Conservation (phyloP, 2,329 filamentous ascomycete species). For the Sordariomycetes sp. region DNA sequence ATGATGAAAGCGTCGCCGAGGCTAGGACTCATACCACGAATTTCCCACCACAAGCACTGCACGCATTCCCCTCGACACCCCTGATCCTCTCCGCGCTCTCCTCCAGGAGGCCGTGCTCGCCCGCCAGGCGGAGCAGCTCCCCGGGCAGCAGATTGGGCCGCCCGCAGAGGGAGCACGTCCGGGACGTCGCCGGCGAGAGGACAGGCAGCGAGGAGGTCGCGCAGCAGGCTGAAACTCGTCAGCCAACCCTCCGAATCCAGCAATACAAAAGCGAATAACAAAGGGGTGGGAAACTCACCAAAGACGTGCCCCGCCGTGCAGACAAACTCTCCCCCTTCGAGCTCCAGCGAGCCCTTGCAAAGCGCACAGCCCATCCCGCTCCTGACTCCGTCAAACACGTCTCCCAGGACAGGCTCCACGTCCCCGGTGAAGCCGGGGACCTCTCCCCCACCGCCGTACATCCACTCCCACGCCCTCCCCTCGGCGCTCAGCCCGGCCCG, state of each 20-base stretch:
- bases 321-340: constrained; percentile 20
- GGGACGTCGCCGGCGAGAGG: constrained; percentile 39
- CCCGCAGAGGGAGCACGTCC: constrained; percentile 44
- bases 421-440: constrained; percentile 28
- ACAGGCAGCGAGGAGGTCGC: constrained; percentile 43
- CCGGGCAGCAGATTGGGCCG: constrained; percentile 20
- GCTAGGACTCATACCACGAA: background rate
- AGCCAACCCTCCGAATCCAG: background rate
- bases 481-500: constrained; percentile 36
- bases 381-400: background rate
- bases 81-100: background rate
- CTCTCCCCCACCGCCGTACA: constrained; percentile 41
- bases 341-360: constrained; percentile 25
- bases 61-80: background rate
- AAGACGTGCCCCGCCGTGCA: constrained; percentile 29
- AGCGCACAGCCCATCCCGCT: constrained; percentile 12
- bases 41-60: constrained; percentile 3
- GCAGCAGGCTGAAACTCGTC: constrained; percentile 31
- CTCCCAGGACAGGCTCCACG: constrained; percentile 4
- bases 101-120: constrained; percentile 14
- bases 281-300: constrained; percentile 18
- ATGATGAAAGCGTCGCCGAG: background rate
- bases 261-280: constrained; percentile 1
- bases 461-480: constrained; percentile 44
- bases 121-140: constrained; percentile 28